Conservation (phyloP, 2,329 filamentous ascomycete genomes). For the Allantophomopsis lycopodina region DNA sequence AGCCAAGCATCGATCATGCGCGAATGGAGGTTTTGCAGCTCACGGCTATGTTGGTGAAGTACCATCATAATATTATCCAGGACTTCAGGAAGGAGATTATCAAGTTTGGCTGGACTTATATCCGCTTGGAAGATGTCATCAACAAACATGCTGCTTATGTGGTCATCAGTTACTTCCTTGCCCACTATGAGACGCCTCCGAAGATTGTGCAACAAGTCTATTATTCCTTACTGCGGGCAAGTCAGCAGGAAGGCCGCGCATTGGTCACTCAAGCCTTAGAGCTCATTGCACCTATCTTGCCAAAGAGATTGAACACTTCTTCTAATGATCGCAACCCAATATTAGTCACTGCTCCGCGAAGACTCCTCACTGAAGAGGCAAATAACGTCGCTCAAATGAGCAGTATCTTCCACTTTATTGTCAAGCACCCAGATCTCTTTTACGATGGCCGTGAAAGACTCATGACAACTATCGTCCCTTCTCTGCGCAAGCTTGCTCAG, state of each 20-base stretch:
- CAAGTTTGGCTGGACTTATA: slow-evolving; percentile 98
- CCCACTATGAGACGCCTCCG: slow-evolving; percentile 85
- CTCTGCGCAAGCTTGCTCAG: slow-evolving; percentile 74
- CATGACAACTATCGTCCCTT: slow-evolving; percentile 74
- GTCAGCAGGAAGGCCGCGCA: slow-evolving; percentile 86
- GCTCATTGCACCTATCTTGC: slow-evolving; percentile 85
- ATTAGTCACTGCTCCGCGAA: slow-evolving; percentile 82
- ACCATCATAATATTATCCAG: slow-evolving; percentile 76
- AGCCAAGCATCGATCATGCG: slow-evolving; percentile 85
- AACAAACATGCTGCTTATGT: slow-evolving; percentile 98
- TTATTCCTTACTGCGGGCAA: slow-evolving; percentile 76
- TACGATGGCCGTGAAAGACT: slow-evolving; percentile 93
- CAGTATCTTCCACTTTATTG: slow-evolving; percentile 93
- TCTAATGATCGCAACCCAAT: slow-evolving; percentile 61
- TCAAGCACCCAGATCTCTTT: slow-evolving; percentile 83
- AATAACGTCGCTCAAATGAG: slow-evolving; percentile 93
- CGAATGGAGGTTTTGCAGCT: slow-evolving; percentile 92
- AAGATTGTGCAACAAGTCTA: slow-evolving; percentile 97
- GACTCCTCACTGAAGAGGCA: slow-evolving; percentile 85
- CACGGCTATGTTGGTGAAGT: slow-evolving; percentile 89
- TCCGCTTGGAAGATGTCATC: slow-evolving; percentile 94
- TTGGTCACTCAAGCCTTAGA: slow-evolving; percentile 91
- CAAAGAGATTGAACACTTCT: slow-evolving; percentile 61
- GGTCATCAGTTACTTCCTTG: slow-evolving; percentile 94
- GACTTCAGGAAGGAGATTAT: slow-evolving; percentile 96